Evolutionary conservation across 2,329 filamentous ascomycete genomes (phyloP).

Genomic region (Claviceps sorghi): DNA sequence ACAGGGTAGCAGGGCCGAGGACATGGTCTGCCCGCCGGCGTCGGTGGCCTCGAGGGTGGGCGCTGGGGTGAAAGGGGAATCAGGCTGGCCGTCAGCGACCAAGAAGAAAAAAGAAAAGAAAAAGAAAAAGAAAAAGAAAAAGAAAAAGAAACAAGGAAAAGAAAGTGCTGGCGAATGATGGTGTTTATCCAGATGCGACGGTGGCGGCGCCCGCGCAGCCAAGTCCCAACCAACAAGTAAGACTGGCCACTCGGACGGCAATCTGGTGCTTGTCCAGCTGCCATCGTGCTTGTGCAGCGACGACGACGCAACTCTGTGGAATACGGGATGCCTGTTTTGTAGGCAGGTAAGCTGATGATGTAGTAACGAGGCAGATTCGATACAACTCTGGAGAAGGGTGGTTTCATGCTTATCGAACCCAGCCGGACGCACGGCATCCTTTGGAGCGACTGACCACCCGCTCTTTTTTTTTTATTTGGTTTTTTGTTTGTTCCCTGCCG

Average conservation of each 20-base stretch:
- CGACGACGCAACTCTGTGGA: not conserved
- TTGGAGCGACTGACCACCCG: not conserved
- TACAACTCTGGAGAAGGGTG: not conserved
- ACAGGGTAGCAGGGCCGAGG: not conserved
- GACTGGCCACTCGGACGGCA: not conserved
- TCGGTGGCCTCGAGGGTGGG: slow-evolving; percentile 3
- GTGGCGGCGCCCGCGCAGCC: slow-evolving; percentile 6
- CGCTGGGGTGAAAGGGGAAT: not conserved
- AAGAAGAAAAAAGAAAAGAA: not conserved
- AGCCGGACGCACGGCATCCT: not conserved
- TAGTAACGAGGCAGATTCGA: not conserved
- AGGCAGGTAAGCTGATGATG: slow-evolving; percentile 1
- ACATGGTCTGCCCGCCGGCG: not conserved
- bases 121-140: not conserved
- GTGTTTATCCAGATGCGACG: slow-evolving; percentile 9
- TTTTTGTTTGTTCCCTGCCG: not conserved
- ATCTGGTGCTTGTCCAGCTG: not conserved
- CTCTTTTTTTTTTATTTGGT: not conserved
- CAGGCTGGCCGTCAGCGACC: not conserved
- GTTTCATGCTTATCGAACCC: not conserved
- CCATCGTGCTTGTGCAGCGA: not conserved
- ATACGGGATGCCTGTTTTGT: not conserved
- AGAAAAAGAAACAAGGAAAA: not conserved
- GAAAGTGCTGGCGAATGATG: slow-evolving; percentile 5
- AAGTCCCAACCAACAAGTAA: slow-evolving; percentile 1